phyloP scores from a whole-genome alignment of 129 eudicot genomes.

The Artemisia annua region DNA sequence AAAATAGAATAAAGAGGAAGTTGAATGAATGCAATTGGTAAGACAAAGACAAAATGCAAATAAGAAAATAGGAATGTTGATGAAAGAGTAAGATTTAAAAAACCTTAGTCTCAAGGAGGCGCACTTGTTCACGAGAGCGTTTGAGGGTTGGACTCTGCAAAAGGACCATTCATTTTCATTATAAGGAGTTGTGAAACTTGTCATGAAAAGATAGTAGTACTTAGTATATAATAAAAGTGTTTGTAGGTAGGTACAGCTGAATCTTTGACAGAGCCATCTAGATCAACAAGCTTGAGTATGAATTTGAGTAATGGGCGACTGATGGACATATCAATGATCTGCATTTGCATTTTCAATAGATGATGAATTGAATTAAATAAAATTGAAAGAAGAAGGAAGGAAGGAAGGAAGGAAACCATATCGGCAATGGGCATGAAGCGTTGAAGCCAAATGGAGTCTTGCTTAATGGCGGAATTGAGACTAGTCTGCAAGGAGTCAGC shows the following conservation, averaged over 20 bases:
- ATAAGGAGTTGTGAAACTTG: neutral
- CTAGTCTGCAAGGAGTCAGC: slow-evolving; percentile 68
- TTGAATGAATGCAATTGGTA: too few species aligned
- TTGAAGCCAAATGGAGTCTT: slow-evolving; percentile 58
- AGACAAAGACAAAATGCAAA: too few species aligned
- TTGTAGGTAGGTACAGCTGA: slow-evolving; percentile 60
- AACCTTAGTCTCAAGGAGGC: slow-evolving; percentile 80
- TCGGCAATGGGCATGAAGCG: slow-evolving; percentile 83
- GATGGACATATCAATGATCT: slow-evolving; percentile 65
- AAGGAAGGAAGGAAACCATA: slow-evolving; percentile 40
- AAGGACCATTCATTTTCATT: neutral
- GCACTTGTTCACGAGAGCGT: slow-evolving; percentile 80
- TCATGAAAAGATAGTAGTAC: neutral
- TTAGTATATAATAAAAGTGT: too few species aligned
- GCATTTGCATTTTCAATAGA: slow-evolving; percentile 15
- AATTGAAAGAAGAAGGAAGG: neutral
- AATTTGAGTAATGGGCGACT: slow-evolving; percentile 62
- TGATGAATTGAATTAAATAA: neutral
- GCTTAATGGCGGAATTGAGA: slow-evolving; percentile 67
- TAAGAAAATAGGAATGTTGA: too few species aligned
- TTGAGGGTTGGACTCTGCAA: slow-evolving; percentile 74
- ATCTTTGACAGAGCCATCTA: slow-evolving; percentile 91
- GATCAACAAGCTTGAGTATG: slow-evolving; percentile 67
- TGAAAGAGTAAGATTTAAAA: neutral
- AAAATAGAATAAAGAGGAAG: slow-evolving; percentile 12